These are phyloP conservation scores for Melastoma candidum DNA, from an alignment of 441 rosid species.

Conservation along the genomic window DNA sequence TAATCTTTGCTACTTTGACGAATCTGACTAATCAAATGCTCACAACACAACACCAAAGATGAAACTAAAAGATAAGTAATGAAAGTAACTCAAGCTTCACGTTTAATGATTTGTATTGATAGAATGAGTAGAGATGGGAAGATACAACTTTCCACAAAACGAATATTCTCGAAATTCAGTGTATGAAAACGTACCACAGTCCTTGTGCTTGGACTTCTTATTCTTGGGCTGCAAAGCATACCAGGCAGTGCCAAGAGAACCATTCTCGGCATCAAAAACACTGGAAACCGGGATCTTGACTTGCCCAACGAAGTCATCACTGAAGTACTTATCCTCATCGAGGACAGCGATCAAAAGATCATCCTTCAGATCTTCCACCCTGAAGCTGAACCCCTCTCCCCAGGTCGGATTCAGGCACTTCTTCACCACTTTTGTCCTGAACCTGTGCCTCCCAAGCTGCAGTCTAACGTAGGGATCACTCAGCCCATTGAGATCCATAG, in stretches of 20 bases:
- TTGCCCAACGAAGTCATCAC: slow-evolving; percentile 76
- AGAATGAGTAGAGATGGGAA: not conserved
- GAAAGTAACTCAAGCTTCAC: too few species aligned
- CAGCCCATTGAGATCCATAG: slow-evolving; percentile 70
- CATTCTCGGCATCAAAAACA: slow-evolving; percentile 67
- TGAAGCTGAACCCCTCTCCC: slow-evolving; percentile 81
- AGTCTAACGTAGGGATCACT: slow-evolving; percentile 89
- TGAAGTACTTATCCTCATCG: slow-evolving; percentile 86
- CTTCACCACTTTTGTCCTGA: slow-evolving; percentile 75
- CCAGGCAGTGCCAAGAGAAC: slow-evolving; percentile 76
- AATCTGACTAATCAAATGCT: too few species aligned
- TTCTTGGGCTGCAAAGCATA: slow-evolving; percentile 65
- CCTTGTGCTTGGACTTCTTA: slow-evolving; percentile 67
- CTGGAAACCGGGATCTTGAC: slow-evolving; percentile 50
- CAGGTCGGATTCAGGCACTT: slow-evolving; percentile 79
- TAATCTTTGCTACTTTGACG: too few species aligned
- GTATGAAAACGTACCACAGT: slow-evolving; percentile 46
- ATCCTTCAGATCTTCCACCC: slow-evolving; percentile 83
- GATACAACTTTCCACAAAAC: not conserved
- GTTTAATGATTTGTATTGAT: too few species aligned
- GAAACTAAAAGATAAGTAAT: too few species aligned
- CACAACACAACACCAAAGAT: too few species aligned
- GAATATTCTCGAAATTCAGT: not conserved
- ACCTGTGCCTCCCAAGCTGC: slow-evolving; percentile 68
- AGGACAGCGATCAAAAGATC: slow-evolving; percentile 66